Evolutionary conservation across 2,329 filamentous ascomycete genomes (phyloP).

Genomic region (Mycogone perniciosa): DNA sequence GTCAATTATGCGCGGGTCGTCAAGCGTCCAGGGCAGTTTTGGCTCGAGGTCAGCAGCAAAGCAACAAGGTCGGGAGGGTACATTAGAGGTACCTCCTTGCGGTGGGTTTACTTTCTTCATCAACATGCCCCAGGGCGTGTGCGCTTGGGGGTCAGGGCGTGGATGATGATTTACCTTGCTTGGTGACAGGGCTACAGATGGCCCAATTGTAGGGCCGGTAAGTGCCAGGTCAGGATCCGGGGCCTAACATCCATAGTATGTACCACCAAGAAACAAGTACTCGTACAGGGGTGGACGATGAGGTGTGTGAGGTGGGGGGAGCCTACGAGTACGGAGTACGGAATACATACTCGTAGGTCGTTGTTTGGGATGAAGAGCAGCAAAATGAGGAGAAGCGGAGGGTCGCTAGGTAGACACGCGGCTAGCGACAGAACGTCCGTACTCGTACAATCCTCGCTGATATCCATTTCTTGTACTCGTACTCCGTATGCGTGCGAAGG

Average conservation of each 20-base stretch:
- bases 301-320: background rate
- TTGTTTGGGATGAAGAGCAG: background rate
- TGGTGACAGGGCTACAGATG: constrained; percentile 2
- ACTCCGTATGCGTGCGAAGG: background rate
- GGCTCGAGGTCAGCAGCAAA: background rate
- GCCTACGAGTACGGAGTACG: background rate
- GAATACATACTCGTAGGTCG: too few relatives aligned
- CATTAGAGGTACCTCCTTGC: background rate
- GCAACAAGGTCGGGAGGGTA: background rate
- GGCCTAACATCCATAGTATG: background rate
- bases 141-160: background rate
- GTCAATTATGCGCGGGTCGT: background rate
- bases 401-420: background rate
- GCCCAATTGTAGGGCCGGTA: background rate
- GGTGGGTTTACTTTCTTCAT: constrained; percentile 3
- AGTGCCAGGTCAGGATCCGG: constrained; percentile 4
- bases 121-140: background rate
- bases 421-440: background rate
- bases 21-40: constrained; percentile 1
- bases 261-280: background rate
- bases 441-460: background rate
- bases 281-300: background rate
- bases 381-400: background rate
- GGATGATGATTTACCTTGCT: constrained; percentile 1
- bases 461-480: background rate